phyloP scores from a whole-genome alignment of 768 basidiomycete species.

The Russula emetica region DNA sequence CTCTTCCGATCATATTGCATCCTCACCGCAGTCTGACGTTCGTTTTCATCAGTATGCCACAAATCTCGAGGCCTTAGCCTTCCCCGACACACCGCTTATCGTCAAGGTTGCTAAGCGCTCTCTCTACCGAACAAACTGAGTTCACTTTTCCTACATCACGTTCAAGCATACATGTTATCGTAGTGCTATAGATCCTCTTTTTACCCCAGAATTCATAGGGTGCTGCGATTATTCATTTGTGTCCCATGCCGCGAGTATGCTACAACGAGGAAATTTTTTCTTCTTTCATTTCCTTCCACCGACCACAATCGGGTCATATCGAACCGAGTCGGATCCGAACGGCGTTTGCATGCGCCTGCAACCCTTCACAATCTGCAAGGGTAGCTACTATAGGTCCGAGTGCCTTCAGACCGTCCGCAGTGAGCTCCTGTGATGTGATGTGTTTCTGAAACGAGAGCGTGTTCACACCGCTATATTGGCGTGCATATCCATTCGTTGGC shows the following conservation, averaged over 20 bases:
- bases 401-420: slow-evolving; percentile 62
- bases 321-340: slow-evolving; percentile 72
- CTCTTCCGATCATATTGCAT: slow-evolving; percentile 26
- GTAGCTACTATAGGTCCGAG: slow-evolving; percentile 87
- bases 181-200: slow-evolving; percentile 25
- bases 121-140: slow-evolving; percentile 82
- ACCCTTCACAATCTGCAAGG: slow-evolving; percentile 90
- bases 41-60: slow-evolving; percentile 66
- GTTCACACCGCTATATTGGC: slow-evolving; percentile 98
- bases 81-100: slow-evolving; percentile 90
- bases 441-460: slow-evolving; percentile 97
- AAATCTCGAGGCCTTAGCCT: slow-evolving; percentile 83
- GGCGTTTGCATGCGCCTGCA: slow-evolving; percentile 94
- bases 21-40: slow-evolving; percentile 17
- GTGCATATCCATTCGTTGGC: slow-evolving; percentile 93
- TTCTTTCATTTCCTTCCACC: neutral
- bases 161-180: slow-evolving; percentile 24
- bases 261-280: neutral
- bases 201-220: neutral
- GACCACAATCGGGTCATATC: slow-evolving; percentile 5
- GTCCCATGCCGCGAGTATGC: neutral
- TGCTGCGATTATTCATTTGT: neutral
- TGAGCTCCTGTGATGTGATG: slow-evolving; percentile 94
- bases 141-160: slow-evolving; percentile 4
- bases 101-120: slow-evolving; percentile 93